Percentiles rank a stretch among this genome's conserved stretches.
Conservation (phyloP, 192 early-diverging fungal species). For the Coemansia sp. region DNA sequence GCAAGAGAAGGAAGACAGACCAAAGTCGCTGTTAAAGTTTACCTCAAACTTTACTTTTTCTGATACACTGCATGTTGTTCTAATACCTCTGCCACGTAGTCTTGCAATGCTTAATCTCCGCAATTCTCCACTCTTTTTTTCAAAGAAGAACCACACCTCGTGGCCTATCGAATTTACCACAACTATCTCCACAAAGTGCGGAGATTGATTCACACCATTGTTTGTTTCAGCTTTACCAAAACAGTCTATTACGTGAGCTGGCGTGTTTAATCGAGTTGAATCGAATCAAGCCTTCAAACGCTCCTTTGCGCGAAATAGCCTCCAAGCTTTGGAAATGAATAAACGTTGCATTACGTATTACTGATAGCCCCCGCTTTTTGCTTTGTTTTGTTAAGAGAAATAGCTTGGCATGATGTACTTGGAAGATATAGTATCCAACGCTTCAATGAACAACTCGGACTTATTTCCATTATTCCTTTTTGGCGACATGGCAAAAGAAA, state of each 20-base stretch:
- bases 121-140: background rate
- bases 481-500: background rate
- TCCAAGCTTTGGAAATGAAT: background rate
- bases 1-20: background rate
- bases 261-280: background rate
- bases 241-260: background rate
- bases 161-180: background rate
- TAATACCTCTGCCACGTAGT: background rate
- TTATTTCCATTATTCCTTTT: background rate
- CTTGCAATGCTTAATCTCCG: background rate
- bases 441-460: conserved; percentile 5
- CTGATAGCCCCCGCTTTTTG: no score
- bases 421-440: background rate
- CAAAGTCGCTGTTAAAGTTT: background rate
- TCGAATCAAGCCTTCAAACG: background rate
- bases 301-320: background rate
- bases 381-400: background rate
- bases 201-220: background rate
- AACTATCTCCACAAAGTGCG: background rate
- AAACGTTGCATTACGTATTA: background rate
- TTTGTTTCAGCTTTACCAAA: background rate
- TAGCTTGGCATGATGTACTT: background rate
- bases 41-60: background rate
- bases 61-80: background rate
- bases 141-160: no score